phyloP scores from a whole-genome alignment of 495 filamentous ascomycete species.

The Neurospora sp. region DNA sequence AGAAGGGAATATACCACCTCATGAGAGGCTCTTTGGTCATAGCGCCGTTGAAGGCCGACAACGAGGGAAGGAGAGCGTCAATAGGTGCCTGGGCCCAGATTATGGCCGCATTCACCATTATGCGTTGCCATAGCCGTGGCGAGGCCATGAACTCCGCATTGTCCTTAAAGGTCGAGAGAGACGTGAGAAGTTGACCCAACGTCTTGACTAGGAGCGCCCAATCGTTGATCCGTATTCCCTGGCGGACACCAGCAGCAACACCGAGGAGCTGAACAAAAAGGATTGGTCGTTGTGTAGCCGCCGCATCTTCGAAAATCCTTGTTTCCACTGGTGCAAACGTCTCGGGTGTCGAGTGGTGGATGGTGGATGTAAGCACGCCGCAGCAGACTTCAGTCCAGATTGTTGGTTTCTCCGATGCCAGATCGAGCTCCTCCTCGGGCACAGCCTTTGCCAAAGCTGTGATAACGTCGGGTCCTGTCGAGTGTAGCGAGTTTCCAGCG shows the following conservation, averaged over 20 bases:
- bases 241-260: slow-evolving; percentile 59
- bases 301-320: slow-evolving; percentile 39
- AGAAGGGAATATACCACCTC: slow-evolving; percentile 71
- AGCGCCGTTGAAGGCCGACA: slow-evolving; percentile 51
- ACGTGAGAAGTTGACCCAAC: slow-evolving; percentile 44
- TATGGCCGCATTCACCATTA: slow-evolving; percentile 56
- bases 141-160: slow-evolving; percentile 31
- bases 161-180: slow-evolving; percentile 22
- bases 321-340: slow-evolving; percentile 53
- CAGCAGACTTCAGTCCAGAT: slow-evolving; percentile 53
- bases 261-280: slow-evolving; percentile 56
- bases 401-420: slow-evolving; percentile 24
- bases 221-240: slow-evolving; percentile 59
- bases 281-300: slow-evolving; percentile 30
- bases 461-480: slow-evolving; percentile 63
- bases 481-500: slow-evolving; percentile 68
- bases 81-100: slow-evolving; percentile 67
- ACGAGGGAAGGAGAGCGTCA: slow-evolving; percentile 61
- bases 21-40: slow-evolving; percentile 53
- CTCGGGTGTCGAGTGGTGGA: slow-evolving; percentile 70
- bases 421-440: slow-evolving; percentile 37
- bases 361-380: slow-evolving; percentile 65
- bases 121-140: slow-evolving; percentile 40
- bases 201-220: slow-evolving; percentile 59
- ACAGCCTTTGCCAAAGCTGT: slow-evolving; percentile 46